Conservation (phyloP, 2,329 filamentous ascomycete species). For the Nemania bipapillata region DNA sequence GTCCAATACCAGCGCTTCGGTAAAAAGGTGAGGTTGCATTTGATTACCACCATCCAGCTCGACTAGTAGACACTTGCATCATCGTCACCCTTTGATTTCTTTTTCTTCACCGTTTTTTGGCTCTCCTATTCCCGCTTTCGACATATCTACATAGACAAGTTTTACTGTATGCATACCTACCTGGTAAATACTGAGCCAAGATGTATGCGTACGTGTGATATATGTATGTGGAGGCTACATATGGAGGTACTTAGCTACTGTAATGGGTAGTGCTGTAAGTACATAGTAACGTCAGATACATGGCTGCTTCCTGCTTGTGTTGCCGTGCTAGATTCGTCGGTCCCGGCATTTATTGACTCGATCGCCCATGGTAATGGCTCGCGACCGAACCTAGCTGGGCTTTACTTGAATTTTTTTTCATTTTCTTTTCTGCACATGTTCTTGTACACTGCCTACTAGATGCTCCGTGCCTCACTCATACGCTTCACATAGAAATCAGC, state of each 20-base stretch:
- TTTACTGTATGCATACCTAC: not conserved
- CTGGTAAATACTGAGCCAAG: not conserved
- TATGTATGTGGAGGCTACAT: not conserved
- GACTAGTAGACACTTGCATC: slow-evolving; percentile 26
- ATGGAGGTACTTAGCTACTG: no score
- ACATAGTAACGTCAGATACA: no score
- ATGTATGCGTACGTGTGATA: not conserved
- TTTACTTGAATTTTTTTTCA: not conserved
- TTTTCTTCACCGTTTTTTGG: slow-evolving; percentile 20
- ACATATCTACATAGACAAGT: not conserved
- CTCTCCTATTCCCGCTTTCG: not conserved
- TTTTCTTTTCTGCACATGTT: not conserved
- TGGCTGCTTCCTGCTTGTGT: not conserved
- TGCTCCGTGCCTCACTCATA: not conserved
- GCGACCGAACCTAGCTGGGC: not conserved
- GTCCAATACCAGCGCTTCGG: slow-evolving; percentile 34
- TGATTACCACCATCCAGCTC: slow-evolving; percentile 45
- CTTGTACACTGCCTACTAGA: not conserved
- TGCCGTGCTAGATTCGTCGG: slow-evolving; percentile 14
- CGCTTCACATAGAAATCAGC: not conserved
- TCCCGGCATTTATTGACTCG: slow-evolving; percentile 12
- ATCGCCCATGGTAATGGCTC: not conserved
- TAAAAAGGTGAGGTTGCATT: slow-evolving; percentile 45
- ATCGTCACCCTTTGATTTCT: slow-evolving; percentile 13
- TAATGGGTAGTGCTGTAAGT: no score